phyloP scores from a whole-genome alignment of 257 asterid species.

The Nicotiana attenuata region DNA sequence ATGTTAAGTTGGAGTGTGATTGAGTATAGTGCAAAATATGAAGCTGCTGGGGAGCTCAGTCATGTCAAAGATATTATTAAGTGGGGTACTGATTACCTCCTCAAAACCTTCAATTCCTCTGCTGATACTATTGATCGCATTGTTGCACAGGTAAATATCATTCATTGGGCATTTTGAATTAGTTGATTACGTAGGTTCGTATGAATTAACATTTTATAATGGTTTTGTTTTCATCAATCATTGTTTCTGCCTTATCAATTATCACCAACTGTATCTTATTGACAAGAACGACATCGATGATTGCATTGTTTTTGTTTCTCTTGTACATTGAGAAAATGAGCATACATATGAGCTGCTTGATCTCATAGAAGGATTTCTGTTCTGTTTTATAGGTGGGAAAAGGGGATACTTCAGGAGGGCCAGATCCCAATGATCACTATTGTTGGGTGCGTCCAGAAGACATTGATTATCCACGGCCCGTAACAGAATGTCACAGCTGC shows the following conservation, averaged over 20 bases:
- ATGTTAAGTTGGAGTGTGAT: conserved; percentile 98
- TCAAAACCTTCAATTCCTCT: conserved; percentile 82
- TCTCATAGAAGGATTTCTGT: neutral
- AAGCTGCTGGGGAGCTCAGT: conserved; percentile 87
- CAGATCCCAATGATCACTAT: conserved; percentile 68
- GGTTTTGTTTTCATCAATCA: neutral
- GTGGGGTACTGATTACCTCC: conserved; percentile 98
- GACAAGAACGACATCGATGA: neutral
- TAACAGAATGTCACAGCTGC: conserved; percentile 58
- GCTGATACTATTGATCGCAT: conserved; percentile 67
- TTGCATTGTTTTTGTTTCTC: neutral
- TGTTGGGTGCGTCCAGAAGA: conserved; percentile 99
- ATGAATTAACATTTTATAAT: neutral
- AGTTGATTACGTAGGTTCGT: neutral
- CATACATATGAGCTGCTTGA: neutral
- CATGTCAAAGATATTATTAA: conserved; percentile 80
- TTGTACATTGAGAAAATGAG: neutral
- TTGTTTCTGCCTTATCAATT: neutral
- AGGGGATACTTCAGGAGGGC: conserved; percentile 75
- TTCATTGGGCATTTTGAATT: neutral
- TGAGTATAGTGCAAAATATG: conserved; percentile 75
- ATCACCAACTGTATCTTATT: neutral
- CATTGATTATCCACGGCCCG: conserved; percentile 75
- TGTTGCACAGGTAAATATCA: conserved; percentile 59
- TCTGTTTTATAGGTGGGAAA: conserved; percentile 58